A percentile compares a stretch with the other conserved stretches of the same genome.
Conservation (phyloP, 2,329 filamentous ascomycete species). For the Neopestalotiopsis sp. region DNA sequence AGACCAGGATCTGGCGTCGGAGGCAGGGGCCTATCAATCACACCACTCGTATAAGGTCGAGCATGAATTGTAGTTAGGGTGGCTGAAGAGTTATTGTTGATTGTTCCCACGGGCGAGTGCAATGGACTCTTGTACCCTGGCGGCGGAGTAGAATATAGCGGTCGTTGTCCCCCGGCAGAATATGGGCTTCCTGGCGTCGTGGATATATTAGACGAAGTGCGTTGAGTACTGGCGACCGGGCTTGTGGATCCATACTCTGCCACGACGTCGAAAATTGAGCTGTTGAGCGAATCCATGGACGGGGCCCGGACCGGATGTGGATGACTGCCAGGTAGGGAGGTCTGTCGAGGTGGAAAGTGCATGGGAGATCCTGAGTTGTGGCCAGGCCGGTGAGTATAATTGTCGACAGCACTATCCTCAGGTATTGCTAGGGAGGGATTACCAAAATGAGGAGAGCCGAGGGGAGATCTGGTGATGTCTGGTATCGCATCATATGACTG, state of each 20-base stretch:
- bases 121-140: constrained; percentile 28
- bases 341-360: constrained; percentile 32
- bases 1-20: constrained; percentile 34
- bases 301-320: constrained; percentile 33
- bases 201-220: constrained; percentile 28
- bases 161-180: constrained; percentile 24
- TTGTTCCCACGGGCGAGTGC: constrained; percentile 23
- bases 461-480: constrained; percentile 26
- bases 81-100: constrained; percentile 26
- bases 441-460: constrained; percentile 26
- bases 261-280: constrained; percentile 40
- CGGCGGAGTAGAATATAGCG: constrained; percentile 30
- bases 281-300: constrained; percentile 43
- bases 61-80: constrained; percentile 24
- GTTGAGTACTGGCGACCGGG: constrained; percentile 24
- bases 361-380: constrained; percentile 21
- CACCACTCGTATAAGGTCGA: constrained; percentile 12
- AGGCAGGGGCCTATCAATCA: not conserved
- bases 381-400: constrained; percentile 23
- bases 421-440: constrained; percentile 27
- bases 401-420: constrained; percentile 26
- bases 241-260: constrained; percentile 32
- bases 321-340: constrained; percentile 28
- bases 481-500: constrained; percentile 14
- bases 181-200: constrained; percentile 23